These are phyloP conservation scores for Cladobotryum mycophilum DNA, from an alignment of 2,329 filamentous ascomycete genomes.

Conservation along the genomic window DNA sequence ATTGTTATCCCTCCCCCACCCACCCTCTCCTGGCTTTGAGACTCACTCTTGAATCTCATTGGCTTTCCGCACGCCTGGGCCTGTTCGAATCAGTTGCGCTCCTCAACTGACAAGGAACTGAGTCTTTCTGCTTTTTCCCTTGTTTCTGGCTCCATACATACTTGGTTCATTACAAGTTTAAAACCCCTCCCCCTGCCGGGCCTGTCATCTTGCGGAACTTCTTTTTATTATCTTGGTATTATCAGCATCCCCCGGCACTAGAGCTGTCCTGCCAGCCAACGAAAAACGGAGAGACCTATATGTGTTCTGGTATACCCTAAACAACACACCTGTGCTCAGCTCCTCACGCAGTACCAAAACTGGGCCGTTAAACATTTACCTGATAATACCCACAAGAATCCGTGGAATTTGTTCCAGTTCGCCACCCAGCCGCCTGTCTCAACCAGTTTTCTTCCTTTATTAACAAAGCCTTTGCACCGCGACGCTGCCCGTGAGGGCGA, in stretches of 20 bases:
- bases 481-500: constrained; percentile 49
- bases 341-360: not conserved
- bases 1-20: no score
- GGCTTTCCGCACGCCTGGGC: no score
- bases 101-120: no score
- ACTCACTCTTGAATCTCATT: no score
- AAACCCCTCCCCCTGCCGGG: no score
- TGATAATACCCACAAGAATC: not conserved
- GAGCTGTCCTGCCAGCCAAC: not conserved
- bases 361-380: not conserved
- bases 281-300: not conserved
- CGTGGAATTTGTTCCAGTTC: not conserved
- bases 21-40: no score
- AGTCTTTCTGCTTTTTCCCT: no score
- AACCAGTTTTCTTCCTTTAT: constrained; percentile 15
- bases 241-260: not conserved
- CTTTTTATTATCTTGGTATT: not conserved
- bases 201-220: not conserved
- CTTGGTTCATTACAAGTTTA: no score
- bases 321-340: not conserved
- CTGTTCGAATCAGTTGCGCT: no score
- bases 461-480: constrained; percentile 21
- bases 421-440: not conserved
- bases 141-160: no score
- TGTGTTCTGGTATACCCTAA: not conserved